A percentile compares a stretch with the other conserved stretches of the same genome.
These are phyloP conservation scores for Penicillium dipodomyicola DNA, from an alignment of 495 filamentous ascomycete species.

Conservation along the genomic window DNA sequence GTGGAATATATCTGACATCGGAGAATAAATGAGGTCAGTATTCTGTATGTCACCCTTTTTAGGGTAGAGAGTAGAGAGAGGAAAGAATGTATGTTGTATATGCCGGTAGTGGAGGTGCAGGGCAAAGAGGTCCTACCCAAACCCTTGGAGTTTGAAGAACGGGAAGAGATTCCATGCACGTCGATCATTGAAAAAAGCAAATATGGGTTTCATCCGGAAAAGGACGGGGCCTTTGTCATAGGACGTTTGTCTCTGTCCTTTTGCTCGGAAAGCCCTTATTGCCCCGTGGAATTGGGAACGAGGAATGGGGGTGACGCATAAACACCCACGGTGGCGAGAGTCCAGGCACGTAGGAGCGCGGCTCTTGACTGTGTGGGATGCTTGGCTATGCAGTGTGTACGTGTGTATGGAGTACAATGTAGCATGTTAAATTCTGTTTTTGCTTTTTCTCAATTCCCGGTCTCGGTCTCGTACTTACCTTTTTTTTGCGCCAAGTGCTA, in stretches of 20 bases:
- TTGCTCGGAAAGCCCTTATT: background rate
- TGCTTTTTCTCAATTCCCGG: background rate
- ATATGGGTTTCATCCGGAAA: background rate
- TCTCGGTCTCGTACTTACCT: background rate
- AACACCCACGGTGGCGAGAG: constrained; percentile 4
- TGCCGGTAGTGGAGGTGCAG: background rate
- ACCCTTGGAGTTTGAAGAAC: background rate
- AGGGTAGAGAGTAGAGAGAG: background rate
- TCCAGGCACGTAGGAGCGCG: constrained; percentile 2
- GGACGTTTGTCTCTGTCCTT: background rate
- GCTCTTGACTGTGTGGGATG: constrained; percentile 10
- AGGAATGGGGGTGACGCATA: constrained; percentile 5
- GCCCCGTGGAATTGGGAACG: constrained; percentile 16
- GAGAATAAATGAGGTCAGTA: background rate
- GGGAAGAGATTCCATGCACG: constrained; percentile 1
- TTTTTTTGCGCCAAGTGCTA: background rate
- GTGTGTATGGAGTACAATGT: background rate
- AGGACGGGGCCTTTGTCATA: background rate
- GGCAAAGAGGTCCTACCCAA: background rate
- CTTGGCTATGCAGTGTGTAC: constrained; percentile 5
- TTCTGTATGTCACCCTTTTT: background rate
- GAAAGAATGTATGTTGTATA: background rate
- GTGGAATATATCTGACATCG: background rate
- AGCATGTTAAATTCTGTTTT: background rate
- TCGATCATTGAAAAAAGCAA: constrained; percentile 5